Evolutionary conservation across 2,329 filamentous ascomycete species (phyloP).

Genomic region (Penicillium polonicum): DNA sequence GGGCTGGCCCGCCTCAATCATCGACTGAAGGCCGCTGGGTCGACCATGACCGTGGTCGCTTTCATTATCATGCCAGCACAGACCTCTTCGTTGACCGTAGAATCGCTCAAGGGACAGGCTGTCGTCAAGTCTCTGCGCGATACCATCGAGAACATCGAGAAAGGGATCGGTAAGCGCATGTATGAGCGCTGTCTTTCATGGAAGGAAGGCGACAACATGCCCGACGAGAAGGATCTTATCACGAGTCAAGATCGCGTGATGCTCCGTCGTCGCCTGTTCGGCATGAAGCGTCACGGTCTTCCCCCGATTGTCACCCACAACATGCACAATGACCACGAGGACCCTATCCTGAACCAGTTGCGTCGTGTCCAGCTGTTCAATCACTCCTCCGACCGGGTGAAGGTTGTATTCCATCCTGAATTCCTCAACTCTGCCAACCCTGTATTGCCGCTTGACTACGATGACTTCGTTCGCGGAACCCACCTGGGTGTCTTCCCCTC

Average conservation of each 20-base stretch:
- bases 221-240: constrained; percentile 95
- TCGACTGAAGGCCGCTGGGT: constrained; percentile 77
- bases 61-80: constrained; percentile 99
- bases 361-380: constrained; percentile 97
- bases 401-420: constrained; percentile 96
- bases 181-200: constrained; percentile 93
- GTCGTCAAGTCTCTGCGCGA: constrained; percentile 95
- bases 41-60: constrained; percentile 90
- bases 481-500: constrained; percentile 94
- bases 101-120: constrained; percentile 92
- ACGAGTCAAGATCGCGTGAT: constrained; percentile 89
- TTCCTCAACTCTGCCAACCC: constrained; percentile 96
- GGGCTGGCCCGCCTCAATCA: constrained; percentile 93
- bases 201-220: constrained; percentile 90
- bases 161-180: constrained; percentile 86
- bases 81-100: constrained; percentile 90
- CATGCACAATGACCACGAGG: constrained; percentile 91
- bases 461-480: constrained; percentile 96
- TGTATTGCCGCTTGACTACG: constrained; percentile 92
- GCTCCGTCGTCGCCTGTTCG: constrained; percentile 85
- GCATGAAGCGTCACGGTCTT: constrained; percentile 88
- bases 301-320: constrained; percentile 98
- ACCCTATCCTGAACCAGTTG: constrained; percentile 93
- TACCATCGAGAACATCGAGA: constrained; percentile 88
- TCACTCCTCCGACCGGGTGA: constrained; percentile 89